Percentiles rank a stretch among this genome's conserved stretches.
Evolutionary conservation across 164 flowering plant species (phyloP).

Genomic region (Cinnamomum chago): DNA sequence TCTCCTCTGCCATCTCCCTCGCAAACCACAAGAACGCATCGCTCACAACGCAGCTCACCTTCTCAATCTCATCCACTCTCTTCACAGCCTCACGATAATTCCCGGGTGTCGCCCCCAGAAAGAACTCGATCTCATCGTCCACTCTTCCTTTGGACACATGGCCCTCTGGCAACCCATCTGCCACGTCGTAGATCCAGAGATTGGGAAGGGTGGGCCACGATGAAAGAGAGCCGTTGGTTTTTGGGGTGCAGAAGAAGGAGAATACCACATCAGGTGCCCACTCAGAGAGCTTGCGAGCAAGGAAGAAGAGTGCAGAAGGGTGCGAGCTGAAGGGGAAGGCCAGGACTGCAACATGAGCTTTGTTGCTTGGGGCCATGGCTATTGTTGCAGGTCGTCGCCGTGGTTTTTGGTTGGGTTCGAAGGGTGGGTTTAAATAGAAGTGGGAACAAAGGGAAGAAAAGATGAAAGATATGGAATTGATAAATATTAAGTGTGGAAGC

Average conservation of each 20-base stretch:
- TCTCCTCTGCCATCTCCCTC: slow-evolving; percentile 33
- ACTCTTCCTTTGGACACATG: slow-evolving; percentile 11
- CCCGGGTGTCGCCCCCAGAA: slow-evolving; percentile 31
- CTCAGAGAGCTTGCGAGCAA: slow-evolving; percentile 30
- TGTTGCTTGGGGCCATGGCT: background rate
- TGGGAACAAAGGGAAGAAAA: too few species aligned
- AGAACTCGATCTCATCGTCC: slow-evolving; percentile 24
- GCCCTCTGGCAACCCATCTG: slow-evolving; percentile 32
- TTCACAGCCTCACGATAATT: slow-evolving; percentile 24
- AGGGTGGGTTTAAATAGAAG: too few species aligned
- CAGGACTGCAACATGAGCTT: slow-evolving; percentile 5
- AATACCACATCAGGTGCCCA: slow-evolving; percentile 29
- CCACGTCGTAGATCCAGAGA: slow-evolving; percentile 21
- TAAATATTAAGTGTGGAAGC: too few species aligned
- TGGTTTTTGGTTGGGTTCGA: too few species aligned
- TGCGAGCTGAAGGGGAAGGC: slow-evolving; percentile 35
- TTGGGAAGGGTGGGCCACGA: background rate
- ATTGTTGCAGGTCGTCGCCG: too few species aligned
- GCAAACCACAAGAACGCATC: slow-evolving; percentile 38
- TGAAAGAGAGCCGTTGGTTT: slow-evolving; percentile 24
- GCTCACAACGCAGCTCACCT: slow-evolving; percentile 26
- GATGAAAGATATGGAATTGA: too few species aligned
- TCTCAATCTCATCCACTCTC: slow-evolving; percentile 16
- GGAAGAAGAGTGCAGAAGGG: slow-evolving; percentile 36
- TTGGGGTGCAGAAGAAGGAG: slow-evolving; percentile 47